A percentile compares a stretch with the other conserved stretches of the same genome.
Evolutionary conservation across 2,329 filamentous ascomycete genomes (phyloP).

Genomic region (Akanthomyces muscarius): DNA sequence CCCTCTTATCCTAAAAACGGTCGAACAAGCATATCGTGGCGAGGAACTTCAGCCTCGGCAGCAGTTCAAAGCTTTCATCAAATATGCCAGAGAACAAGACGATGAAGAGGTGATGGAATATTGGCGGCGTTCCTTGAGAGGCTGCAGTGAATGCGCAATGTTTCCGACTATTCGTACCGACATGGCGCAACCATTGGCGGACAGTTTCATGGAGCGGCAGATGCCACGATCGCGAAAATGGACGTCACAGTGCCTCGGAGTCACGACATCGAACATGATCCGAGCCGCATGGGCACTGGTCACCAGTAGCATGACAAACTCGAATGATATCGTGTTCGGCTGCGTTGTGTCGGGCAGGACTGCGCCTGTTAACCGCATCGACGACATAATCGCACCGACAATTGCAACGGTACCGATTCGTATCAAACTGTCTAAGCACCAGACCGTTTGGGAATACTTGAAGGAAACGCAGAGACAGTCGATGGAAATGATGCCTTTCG

Average conservation of each 20-base stretch:
- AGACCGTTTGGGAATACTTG: background rate
- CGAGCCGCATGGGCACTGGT: conserved; percentile 10
- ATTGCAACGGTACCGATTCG: background rate
- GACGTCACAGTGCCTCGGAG: background rate
- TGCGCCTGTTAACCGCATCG: conserved; percentile 12
- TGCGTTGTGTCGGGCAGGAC: conserved; percentile 6
- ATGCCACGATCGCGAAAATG: background rate
- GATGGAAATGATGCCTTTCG: background rate
- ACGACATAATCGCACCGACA: conserved; percentile 21
- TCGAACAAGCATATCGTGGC: background rate
- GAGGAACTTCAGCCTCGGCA: background rate
- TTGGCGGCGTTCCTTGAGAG: background rate
- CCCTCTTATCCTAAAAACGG: background rate
- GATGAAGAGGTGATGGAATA: background rate
- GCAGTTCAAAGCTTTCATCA: background rate
- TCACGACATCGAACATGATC: conserved; percentile 9
- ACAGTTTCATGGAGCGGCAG: background rate
- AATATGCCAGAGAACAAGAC: background rate
- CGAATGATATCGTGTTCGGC: conserved; percentile 17
- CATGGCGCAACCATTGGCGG: background rate
- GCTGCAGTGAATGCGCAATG: background rate
- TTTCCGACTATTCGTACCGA: background rate
- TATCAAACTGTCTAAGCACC: too few relatives aligned
- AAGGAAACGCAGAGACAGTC: background rate
- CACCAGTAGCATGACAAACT: background rate